These are phyloP conservation scores for Yamadazyma triangularis DNA, from an alignment of 1,139 yeast genomes.

Conservation along the genomic window DNA sequence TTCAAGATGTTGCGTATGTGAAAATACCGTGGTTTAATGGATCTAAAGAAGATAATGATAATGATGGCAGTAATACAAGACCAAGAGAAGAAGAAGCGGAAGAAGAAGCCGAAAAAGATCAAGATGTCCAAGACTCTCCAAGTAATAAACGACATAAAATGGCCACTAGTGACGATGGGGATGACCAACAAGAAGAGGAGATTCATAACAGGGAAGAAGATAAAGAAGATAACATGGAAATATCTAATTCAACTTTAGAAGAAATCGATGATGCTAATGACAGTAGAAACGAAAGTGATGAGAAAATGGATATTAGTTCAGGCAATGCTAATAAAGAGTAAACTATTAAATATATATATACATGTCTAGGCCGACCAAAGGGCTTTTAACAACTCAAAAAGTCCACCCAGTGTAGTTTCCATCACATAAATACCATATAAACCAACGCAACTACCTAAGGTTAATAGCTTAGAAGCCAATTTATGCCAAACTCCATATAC, in stretches of 20 bases:
- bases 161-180: slow-evolving; percentile 1
- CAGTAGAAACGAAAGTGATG: slow-evolving; percentile 2
- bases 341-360: background rate
- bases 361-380: slow-evolving; percentile 33
- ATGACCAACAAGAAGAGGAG: slow-evolving; percentile 2
- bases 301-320: slow-evolving; percentile 11
- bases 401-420: slow-evolving; percentile 55
- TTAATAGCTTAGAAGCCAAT: slow-evolving; percentile 56
- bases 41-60: slow-evolving; percentile 1
- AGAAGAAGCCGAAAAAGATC: slow-evolving; percentile 4
- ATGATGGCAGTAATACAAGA: slow-evolving; percentile 21
- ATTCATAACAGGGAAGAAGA: slow-evolving; percentile 2
- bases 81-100: slow-evolving; percentile 13
- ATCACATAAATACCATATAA: slow-evolving; percentile 65
- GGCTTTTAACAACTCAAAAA: slow-evolving; percentile 41
- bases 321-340: slow-evolving; percentile 2
- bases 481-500: slow-evolving; percentile 66
- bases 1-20: slow-evolving; percentile 20
- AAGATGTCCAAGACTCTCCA: no score
- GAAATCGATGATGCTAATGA: slow-evolving; percentile 1
- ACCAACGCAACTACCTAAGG: slow-evolving; percentile 59
- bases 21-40: slow-evolving; percentile 43
- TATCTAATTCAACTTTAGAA: slow-evolving; percentile 2
- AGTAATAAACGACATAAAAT: background rate
- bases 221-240: slow-evolving; percentile 6